Base-by-base conservation (phyloP, 441 rosid genomes). In the Euphorbia celastroides region DNA sequence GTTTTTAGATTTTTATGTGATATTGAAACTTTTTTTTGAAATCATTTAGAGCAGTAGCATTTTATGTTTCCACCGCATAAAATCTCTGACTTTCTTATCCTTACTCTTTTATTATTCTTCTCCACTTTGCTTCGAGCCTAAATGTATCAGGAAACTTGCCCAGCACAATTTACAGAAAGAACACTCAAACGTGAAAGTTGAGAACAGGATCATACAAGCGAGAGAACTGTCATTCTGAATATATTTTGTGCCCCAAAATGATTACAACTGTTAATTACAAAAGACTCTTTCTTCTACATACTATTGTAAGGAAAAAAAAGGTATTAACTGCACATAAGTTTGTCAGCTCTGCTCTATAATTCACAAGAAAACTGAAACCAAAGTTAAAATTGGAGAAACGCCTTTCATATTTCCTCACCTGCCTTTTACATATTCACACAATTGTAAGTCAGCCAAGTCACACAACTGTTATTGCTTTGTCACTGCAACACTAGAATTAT, bases 361-460 rank as follows among this genome's bases (percentile, higher is more conserved):
- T 23, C 31, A 25, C 31, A 55, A 13, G 31, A 55, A 55, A 55
- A 55, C 31, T 11, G 17, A 26, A 23, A 55, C 23, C 8, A 11
- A 19, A n/a, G 2, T 7, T 38, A 11, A 5, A 25, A 23, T 16
- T 13, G 12, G 58, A 55, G 11, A 20, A 55, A 23, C 1, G 27
- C 31, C 26, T 55, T 55, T 27, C 31, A 1, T 25, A 23, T 23
- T 26, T 55, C 30, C 30, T 55, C 58, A 55, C 58, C 58, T 23
- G 31, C 31, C 9, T 55, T 55, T 25, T 26, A 55, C 20, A 55
- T 55, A 55, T 55, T 55, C 58, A 55, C 31, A 55, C n/a, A 50
- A n/a, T n/a, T n/a, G n/a, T n/a, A n/a, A 9, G 30, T 55, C 58
- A 55, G 11, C 12, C 17, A 2, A 55, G 26, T 3, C 55, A 50